Base-by-base conservation (phyloP, 495 filamentous ascomycete genomes). In the Eremomyces bilateralis region DNA sequence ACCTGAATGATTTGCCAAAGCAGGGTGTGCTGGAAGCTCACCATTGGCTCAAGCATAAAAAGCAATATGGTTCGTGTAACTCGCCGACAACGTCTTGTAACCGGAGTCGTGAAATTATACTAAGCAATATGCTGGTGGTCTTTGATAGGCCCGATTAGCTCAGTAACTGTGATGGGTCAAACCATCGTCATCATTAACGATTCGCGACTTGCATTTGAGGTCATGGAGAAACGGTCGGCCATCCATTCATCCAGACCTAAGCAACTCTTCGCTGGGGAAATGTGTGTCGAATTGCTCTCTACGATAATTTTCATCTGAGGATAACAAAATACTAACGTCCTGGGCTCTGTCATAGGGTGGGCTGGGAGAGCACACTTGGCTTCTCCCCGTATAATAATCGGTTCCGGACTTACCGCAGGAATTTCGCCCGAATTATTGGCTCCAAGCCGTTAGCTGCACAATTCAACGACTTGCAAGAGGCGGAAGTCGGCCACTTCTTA, bases 1-100 rank as follows among this genome's bases (percentile, higher is more conserved):
- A 66, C 39, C 17, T 66, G 8, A 38, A 37, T 2, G 60, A 67
- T 35, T 42, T 65, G 2, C 62, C 63, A 2, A 37, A 40, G 3
- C 37, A 44, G 3, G 57, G 51, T 0, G 42, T 41, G n/a, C 48
- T 48, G 4, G 62, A 66, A 39, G 54, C 48, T 36, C 36, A 53
- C 15, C 62, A 66, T 39, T 67, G 63, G 63, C 34, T 61, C 1
- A 53, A 60, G 35, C 62, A 64, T 39, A 66, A 65, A 34, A 56
- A 63, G 20, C 34, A 52, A 8, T 67, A 67, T 38, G 62, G 43
- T 27, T 8, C 6, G 24, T 27, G 13, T 8, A 13, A 27, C n/a
- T n/a, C n/a, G n/a, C n/a, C n/a, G n/a, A n/a, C n/a, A n/a, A n/a
- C n/a, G n/a, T n/a, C n/a, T n/a, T n/a, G n/a, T n/a, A n/a, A n/a